Conservation (phyloP, 208 protist genomes). For the Tritrichomonas foetus region DNA sequence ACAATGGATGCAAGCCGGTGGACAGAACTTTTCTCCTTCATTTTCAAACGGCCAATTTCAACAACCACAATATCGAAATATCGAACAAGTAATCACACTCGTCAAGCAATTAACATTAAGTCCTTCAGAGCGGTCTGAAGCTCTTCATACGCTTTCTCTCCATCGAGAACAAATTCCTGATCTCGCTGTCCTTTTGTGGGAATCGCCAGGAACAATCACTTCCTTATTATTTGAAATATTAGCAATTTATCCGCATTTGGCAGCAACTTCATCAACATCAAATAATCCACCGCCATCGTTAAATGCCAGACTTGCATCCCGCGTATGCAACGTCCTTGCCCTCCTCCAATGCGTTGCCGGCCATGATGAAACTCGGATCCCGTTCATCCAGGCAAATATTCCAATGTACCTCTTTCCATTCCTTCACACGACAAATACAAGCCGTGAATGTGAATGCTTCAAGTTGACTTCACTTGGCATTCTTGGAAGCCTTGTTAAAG, state of each 20-base stretch:
- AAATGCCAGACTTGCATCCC: background rate
- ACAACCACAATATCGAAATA: background rate
- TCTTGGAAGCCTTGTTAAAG: conserved; percentile 93
- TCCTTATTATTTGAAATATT: conserved; percentile 93
- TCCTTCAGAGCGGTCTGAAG: background rate
- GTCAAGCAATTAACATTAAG: background rate
- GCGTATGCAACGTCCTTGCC: conserved; percentile 86
- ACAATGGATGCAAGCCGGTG: background rate
- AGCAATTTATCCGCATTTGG: conserved; percentile 88
- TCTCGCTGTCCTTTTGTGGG: conserved; percentile 90
- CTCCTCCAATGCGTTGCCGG: conserved; percentile 94
- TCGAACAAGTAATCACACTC: background rate
- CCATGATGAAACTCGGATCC: conserved; percentile 83
- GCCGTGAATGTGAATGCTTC: conserved; percentile 87
- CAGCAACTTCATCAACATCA: conserved; percentile 42
- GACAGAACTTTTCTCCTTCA: background rate
- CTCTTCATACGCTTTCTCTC: background rate
- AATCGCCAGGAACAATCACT: conserved; percentile 90
- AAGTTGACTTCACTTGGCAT: conserved; percentile 96
- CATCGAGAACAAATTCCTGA: conserved; percentile 14
- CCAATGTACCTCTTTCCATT: conserved; percentile 98
- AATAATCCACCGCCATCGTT: background rate
- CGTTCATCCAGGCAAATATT: conserved; percentile 94
- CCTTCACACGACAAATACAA: conserved; percentile 80
- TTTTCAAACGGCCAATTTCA: background rate